Percentiles rank a stretch among this genome's conserved stretches.
Evolutionary conservation across 768 basidiomycete species (phyloP).

Genomic region (Fomitopsis serialis): DNA sequence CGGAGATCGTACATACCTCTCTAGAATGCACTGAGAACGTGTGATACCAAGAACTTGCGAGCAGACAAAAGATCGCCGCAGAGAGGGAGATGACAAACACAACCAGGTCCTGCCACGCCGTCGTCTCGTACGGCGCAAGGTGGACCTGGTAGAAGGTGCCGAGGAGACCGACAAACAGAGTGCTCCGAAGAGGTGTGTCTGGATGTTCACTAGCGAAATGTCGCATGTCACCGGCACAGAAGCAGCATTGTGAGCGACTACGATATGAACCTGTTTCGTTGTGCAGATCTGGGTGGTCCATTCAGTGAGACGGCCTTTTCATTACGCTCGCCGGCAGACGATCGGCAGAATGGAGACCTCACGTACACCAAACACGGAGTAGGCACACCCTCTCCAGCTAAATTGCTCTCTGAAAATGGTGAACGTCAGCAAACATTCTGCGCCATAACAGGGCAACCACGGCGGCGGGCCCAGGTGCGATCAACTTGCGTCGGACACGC

Average conservation of each 20-base stretch:
- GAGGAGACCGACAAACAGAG: conserved; percentile 54
- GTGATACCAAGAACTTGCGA: conserved; percentile 70
- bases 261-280: conserved; percentile 60
- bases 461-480: no score
- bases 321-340: background rate
- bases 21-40: conserved; percentile 68
- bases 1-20: conserved; percentile 36
- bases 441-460: no score
- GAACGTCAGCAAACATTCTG: background rate
- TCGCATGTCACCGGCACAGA: background rate
- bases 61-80: conserved; percentile 70
- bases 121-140: conserved; percentile 43
- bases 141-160: conserved; percentile 47
- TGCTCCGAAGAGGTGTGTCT: conserved; percentile 73
- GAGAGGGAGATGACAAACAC: conserved; percentile 62
- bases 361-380: conserved; percentile 67
- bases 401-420: background rate
- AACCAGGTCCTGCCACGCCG: conserved; percentile 56
- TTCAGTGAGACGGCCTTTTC: background rate
- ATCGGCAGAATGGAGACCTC: conserved; percentile 3
- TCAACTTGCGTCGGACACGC: conserved; percentile 9
- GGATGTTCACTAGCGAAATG: conserved; percentile 66
- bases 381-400: conserved; percentile 55
- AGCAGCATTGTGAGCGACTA: background rate
- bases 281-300: conserved; percentile 50